Conservation (phyloP, 495 filamentous ascomycete species). For the Pyrenopolyporus hunteri region DNA sequence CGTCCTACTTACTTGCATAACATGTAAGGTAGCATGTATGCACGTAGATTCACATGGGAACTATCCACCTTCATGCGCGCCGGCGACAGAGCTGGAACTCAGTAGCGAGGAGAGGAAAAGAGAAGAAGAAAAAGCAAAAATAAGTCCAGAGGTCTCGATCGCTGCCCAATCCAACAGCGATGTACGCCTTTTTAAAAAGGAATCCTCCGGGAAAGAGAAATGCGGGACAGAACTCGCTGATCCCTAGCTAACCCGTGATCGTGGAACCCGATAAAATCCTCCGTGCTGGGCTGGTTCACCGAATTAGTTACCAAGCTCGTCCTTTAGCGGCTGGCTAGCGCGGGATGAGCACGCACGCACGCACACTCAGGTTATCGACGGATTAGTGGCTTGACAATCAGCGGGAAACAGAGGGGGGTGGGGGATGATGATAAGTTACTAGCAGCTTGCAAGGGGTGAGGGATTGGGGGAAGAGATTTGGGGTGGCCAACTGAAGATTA, state of each 20-base stretch:
- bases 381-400: slow-evolving; percentile 2
- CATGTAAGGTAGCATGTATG: neutral
- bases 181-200: too few species aligned
- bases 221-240: slow-evolving; percentile 14
- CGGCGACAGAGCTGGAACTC: neutral
- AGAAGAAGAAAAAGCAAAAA: neutral
- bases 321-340: slow-evolving; percentile 15
- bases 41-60: neutral
- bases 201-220: slow-evolving; percentile 14
- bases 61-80: neutral
- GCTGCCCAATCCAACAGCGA: slow-evolving; percentile 28
- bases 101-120: neutral
- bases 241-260: slow-evolving; percentile 6
- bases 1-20: slow-evolving; percentile 6
- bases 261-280: slow-evolving; percentile 21
- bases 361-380: neutral
- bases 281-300: slow-evolving; percentile 15
- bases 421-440: neutral
- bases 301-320: slow-evolving; percentile 4
- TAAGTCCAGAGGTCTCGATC: slow-evolving; percentile 12
- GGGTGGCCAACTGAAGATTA: neutral
- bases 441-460: slow-evolving; percentile 3
- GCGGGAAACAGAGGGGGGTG: neutral
- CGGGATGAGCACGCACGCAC: slow-evolving; percentile 28
- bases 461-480: slow-evolving; percentile 1